These are phyloP conservation scores for Amphirosellinia nigrospora DNA, from an alignment of 495 filamentous ascomycete species.

Conservation along the genomic window DNA sequence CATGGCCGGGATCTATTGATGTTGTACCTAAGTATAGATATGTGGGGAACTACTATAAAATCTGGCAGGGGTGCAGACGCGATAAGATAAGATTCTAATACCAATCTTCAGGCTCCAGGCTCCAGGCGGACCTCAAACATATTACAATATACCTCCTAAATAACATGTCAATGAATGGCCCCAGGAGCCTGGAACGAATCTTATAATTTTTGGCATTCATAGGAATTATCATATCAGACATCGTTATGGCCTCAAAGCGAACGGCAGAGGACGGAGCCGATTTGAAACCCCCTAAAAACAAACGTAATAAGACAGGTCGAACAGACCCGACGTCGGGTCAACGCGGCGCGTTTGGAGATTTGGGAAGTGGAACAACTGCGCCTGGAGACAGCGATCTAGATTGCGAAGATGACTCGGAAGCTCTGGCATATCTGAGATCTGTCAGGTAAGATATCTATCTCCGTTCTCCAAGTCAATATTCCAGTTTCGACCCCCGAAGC, in stretches of 20 bases:
- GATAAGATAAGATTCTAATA: slow-evolving; percentile 8
- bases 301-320: slow-evolving; percentile 16
- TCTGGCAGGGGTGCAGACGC: no score
- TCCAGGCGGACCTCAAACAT: background rate
- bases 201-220: no score
- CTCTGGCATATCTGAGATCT: slow-evolving; percentile 76
- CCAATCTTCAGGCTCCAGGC: background rate
- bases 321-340: slow-evolving; percentile 76
- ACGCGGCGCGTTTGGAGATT: slow-evolving; percentile 74
- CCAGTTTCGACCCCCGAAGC: slow-evolving; percentile 23
- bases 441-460: slow-evolving; percentile 69
- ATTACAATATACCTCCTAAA: background rate
- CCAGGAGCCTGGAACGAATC: no score
- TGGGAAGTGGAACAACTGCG: slow-evolving; percentile 57
- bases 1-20: no score
- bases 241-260: slow-evolving; percentile 24
- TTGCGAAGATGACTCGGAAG: slow-evolving; percentile 65
- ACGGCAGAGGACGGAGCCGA: slow-evolving; percentile 20
- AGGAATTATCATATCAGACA: background rate
- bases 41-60: no score
- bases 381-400: slow-evolving; percentile 56
- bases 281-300: slow-evolving; percentile 18
- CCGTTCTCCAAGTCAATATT: slow-evolving; percentile 27
- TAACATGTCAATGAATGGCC: background rate
- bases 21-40: no score